Evolutionary conservation across 2,329 filamentous ascomycete genomes (phyloP).

Genomic region (Colletotrichum siamense): DNA sequence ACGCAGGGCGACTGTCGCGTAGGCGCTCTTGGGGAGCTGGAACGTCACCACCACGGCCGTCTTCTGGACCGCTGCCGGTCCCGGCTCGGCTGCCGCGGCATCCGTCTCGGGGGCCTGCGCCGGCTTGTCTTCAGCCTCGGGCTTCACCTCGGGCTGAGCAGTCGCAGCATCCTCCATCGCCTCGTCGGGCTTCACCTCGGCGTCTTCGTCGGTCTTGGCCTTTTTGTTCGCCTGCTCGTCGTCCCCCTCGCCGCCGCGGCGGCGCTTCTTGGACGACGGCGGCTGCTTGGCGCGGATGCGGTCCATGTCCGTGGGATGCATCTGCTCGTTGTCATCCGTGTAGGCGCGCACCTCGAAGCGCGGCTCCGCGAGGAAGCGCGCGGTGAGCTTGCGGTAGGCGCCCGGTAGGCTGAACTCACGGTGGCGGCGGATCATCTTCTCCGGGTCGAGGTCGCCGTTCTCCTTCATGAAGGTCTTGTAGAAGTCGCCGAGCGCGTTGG

Average conservation of each 20-base stretch:
- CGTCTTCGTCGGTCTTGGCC: constrained; percentile 13
- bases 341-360: constrained; percentile 76
- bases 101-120: neutral
- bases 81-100: neutral
- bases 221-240: constrained; percentile 25
- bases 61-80: constrained; percentile 40
- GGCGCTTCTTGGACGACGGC: constrained; percentile 14
- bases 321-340: constrained; percentile 74
- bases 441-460: constrained; percentile 81
- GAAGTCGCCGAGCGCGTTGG: constrained; percentile 82
- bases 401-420: constrained; percentile 90
- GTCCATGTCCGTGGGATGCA: constrained; percentile 88
- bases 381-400: constrained; percentile 84
- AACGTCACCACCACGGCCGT: constrained; percentile 76
- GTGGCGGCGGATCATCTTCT: constrained; percentile 84
- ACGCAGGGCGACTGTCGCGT: constrained; percentile 82
- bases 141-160: neutral
- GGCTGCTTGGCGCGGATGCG: constrained; percentile 53
- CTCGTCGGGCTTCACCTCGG: neutral
- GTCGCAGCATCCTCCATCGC: neutral
- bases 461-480: constrained; percentile 87
- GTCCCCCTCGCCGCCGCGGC: constrained; percentile 19
- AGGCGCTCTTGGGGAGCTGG: constrained; percentile 79
- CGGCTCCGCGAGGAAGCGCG: constrained; percentile 66
- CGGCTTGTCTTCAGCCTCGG: constrained; percentile 15